Base-by-base conservation (phyloP, 305 asterid species). In the Nicotiana rustica region DNA sequence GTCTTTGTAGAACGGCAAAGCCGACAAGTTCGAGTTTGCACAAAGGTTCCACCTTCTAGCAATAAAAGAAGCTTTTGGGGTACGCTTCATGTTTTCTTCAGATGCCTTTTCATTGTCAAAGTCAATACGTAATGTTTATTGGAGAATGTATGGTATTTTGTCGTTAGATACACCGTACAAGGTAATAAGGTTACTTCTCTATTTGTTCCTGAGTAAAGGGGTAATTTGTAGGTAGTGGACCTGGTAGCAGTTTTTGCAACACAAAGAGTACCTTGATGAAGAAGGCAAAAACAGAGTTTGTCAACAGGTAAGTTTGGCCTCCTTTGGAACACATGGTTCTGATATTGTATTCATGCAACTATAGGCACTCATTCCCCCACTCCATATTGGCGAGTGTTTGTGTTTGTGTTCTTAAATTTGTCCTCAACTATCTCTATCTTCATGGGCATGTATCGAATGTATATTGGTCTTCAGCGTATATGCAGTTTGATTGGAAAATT, bases 31-130 rank as follows among this genome's bases (percentile, higher is more conserved):
- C 91, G 70, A 87, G 75, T 92, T 61, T 92, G 97, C 91, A 81
- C 91, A 21, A 93, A 93, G 86, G 91, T 91, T 88, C 99, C 99
- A 41, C 97, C 99, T 85, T 89, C 97, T 73, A 89, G 96, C 89
- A 81, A 60, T 67, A 95, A 90, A 89, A 91, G 97, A 90, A 91
- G 89, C 87, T 92, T 70, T 80, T 89, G 97, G 88, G 97, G 99
- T 93, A 91, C 80, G 78, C 67, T 61, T 67, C 83, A 67, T 82
- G 67, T 83, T 75, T 79, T 62, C 57, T 71, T 47, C 15, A 67
- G 67, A 79, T 85, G 67, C 49, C 10, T 64, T 78, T n/a, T 82
- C 35, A 25, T 15, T 83, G 1, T 41, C 49, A 21, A 10, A 73
- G 36, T 29, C 62, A 78, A 70, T 38, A 77, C 60, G 12, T 6